These are phyloP conservation scores for Biancaea sappan DNA, from an alignment of 306 rosid species.

Conservation along the genomic window DNA sequence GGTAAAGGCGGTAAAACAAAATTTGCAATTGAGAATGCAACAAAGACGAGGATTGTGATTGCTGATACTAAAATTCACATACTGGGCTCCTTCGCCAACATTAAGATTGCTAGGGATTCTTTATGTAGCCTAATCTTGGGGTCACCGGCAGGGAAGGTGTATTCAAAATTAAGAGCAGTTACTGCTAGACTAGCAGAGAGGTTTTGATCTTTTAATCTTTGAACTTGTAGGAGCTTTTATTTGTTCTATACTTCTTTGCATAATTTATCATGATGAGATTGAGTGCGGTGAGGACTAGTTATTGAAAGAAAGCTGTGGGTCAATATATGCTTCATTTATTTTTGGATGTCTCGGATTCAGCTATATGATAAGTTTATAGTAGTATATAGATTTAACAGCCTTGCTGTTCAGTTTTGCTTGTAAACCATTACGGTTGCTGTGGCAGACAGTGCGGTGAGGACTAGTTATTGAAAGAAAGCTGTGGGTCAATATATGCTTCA, in stretches of 20 bases:
- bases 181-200: constrained; percentile 80
- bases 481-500: background rate
- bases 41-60: constrained; percentile 78
- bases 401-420: constrained; percentile 26
- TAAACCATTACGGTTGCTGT: background rate
- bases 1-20: constrained; percentile 88
- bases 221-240: background rate
- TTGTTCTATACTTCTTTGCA: background rate
- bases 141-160: constrained; percentile 84
- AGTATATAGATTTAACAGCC: constrained; percentile 5
- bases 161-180: constrained; percentile 77
- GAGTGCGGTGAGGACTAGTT: constrained; percentile 16
- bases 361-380: background rate
- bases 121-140: constrained; percentile 84
- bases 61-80: constrained; percentile 88
- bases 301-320: constrained; percentile 1
- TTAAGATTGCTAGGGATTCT: constrained; percentile 78
- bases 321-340: background rate
- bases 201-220: constrained; percentile 47
- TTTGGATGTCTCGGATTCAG: background rate
- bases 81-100: constrained; percentile 79
- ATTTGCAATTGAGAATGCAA: constrained; percentile 81
- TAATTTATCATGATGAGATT: background rate
- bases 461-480: constrained; percentile 18
- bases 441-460: background rate